Percentiles rank a stretch among this genome's conserved stretches.
phyloP scores from a whole-genome alignment of 768 basidiomycete species.

The Suillus brevipes region DNA sequence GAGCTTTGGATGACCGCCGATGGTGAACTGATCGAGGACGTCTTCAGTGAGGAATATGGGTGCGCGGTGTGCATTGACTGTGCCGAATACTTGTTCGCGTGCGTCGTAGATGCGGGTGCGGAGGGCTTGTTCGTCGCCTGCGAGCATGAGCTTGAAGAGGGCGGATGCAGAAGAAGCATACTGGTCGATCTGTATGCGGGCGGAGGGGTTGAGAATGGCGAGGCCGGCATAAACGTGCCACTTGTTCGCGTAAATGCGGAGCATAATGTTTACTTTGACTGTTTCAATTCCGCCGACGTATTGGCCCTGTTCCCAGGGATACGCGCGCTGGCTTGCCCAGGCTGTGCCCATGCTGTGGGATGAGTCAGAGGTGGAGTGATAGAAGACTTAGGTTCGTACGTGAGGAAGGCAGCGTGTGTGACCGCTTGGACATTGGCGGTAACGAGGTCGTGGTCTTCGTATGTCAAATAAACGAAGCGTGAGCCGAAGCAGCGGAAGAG shows the following conservation, averaged over 20 bases:
- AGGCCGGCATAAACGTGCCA: constrained; percentile 99
- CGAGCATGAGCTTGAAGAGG: constrained; percentile 94
- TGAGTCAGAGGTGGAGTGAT: constrained; percentile 4
- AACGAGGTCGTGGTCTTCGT: constrained; percentile 93
- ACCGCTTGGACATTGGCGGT: constrained; percentile 99
- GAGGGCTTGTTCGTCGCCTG: constrained; percentile 52
- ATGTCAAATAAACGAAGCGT: constrained; percentile 89
- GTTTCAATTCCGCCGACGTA: constrained; percentile 98
- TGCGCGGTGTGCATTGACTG: constrained; percentile 33
- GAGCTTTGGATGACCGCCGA: constrained; percentile 47
- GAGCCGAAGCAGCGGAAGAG: constrained; percentile 80
- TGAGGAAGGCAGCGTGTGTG: constrained; percentile 95
- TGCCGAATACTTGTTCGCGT: constrained; percentile 74
- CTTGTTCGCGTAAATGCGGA: constrained; percentile 94
- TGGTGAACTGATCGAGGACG: constrained; percentile 85
- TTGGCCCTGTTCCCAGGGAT: constrained; percentile 94
- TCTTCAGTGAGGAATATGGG: constrained; percentile 85
- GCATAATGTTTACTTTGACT: constrained; percentile 92
- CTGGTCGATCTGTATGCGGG: constrained; percentile 85
- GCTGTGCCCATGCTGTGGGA: constrained; percentile 91
- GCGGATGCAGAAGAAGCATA: constrained; percentile 84
- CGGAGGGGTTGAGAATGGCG: constrained; percentile 95
- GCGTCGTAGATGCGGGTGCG: constrained; percentile 73
- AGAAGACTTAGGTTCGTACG: constrained; percentile 45
- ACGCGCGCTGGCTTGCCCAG: constrained; percentile 73